Evolutionary conservation across 345 rosid species (phyloP), one percentile per base, ranked within the genome.

Genomic region (Hibiscus syriacus): DNA sequence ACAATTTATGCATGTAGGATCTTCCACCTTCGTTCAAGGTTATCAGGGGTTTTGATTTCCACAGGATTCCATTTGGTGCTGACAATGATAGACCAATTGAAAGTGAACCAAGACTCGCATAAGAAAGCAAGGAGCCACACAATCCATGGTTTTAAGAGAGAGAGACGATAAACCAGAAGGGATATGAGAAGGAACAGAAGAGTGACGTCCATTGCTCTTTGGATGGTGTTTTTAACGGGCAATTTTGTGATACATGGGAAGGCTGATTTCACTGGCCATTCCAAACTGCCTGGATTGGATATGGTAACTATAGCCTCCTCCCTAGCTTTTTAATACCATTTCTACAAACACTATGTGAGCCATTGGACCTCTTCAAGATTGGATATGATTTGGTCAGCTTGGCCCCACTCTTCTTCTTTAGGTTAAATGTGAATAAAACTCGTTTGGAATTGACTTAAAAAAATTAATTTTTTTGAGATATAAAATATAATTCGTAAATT

Each of bases 1-100:
- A n/a, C n/a, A n/a, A n/a, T n/a, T n/a, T n/a, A n/a, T n/a, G n/a
- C n/a, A n/a, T n/a, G n/a, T n/a, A n/a, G n/a, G n/a, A n/a, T n/a
- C n/a, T n/a, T n/a, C n/a, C n/a, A 66, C 70, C 62, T 34, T 30
- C 25, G 2, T 16, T 54, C 32, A 13, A 87, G 84, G 50, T 80
- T 82, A 30, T 87, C 57, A 0, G 83, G 84, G 0, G 90, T 69
- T 72, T 72, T 78, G 71, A 71, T 65, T 0, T 68, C 56, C 13
- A 80, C 78, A 27, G 86, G 96, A 68, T 68, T 87, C 92, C 98
- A 89, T 76, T 85, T 87, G 52, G 17, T 43, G 79, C 6, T 73
- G 36, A 80, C 38, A 17, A 66, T 23, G 73, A 87, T 70, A 38
- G 78, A 3, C 93, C 92, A 92, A 12, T 58, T 0, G 74, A 84